phyloP scores from a whole-genome alignment of 2,329 filamentous ascomycete species.

The Calonectria pauciramosa region DNA sequence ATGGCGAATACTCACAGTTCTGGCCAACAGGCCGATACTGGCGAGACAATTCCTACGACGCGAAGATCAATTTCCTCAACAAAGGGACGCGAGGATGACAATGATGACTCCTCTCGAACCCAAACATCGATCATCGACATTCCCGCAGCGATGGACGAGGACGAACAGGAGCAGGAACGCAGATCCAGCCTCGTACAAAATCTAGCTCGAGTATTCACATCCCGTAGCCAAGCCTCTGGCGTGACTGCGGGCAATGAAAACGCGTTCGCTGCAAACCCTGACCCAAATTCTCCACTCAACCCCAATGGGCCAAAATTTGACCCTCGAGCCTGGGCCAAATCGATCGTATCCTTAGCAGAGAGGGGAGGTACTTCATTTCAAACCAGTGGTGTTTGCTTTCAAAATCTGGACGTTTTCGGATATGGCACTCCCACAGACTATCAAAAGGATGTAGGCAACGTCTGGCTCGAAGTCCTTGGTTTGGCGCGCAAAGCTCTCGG shows the following conservation, averaged over 20 bases:
- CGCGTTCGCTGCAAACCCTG: neutral
- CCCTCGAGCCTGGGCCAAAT: slow-evolving; percentile 56
- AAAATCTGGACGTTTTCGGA: slow-evolving; percentile 59
- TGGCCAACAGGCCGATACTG: neutral
- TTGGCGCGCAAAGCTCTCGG: slow-evolving; percentile 12
- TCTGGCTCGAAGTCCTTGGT: slow-evolving; percentile 46
- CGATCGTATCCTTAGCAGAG: slow-evolving; percentile 41
- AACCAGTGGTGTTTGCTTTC: slow-evolving; percentile 55
- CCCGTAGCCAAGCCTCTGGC: neutral
- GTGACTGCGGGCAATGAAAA: neutral
- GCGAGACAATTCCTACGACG: neutral
- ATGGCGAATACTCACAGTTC: neutral
- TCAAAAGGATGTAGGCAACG: slow-evolving; percentile 57
- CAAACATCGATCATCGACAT: neutral
- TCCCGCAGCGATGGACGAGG: neutral
- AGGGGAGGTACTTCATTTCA: slow-evolving; percentile 46
- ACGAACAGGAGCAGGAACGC: neutral
- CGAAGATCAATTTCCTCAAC: neutral
- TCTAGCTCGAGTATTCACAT: neutral
- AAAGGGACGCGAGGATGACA: neutral
- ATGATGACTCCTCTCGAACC: neutral
- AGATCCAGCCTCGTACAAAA: neutral
- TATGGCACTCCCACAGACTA: slow-evolving; percentile 64
- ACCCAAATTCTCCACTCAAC: slow-evolving; percentile 59
- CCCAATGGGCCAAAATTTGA: slow-evolving; percentile 64